Base-by-base conservation (phyloP, 441 rosid species). In the Erodium trifolium region DNA sequence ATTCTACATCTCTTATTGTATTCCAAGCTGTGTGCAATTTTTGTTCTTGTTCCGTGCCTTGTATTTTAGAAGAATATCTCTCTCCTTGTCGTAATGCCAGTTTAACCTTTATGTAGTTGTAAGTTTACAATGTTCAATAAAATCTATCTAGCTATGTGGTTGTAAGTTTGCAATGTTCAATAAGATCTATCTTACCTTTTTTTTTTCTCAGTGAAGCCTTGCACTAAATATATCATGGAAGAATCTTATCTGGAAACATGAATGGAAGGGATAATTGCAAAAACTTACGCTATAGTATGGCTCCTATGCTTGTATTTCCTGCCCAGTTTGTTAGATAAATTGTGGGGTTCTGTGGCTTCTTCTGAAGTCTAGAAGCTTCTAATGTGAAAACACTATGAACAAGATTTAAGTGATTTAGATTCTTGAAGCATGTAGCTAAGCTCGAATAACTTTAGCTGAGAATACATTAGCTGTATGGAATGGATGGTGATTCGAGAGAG, bases 1-100 rank as follows among this genome's bases (percentile, higher is more conserved):
- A 83, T 75, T 77, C 72, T 67, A n/a, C 10, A 64, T 43, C 67
- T 31, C 57, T 49, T 10, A 31, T 5, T 64, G 67, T 64, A 35
- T 64, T 19, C n/a, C 5, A 19, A 19, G 65, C 5, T 60, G 14
- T 64, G 41, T 35, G 17, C 45, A 13, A 5, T 14, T 35, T 64
- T 64, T 64, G 41, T 29, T 14, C 67, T 34, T 64, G 43, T 34
- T 34, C 19, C 11, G 67, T 14, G 45, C 13, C 16, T 34, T 64
- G 67, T 64, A 64, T 34, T 64, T 34, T 64, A 64, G 65, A 60
- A 19, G n/a, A 60, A 23, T 60, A 8, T 60, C n/a, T 23, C 9
- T 19, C 35, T 23, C 31, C 65, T 60, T 27, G 31, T 10, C 31
- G 7, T 60, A 3, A 12, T 60, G n/a, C 11, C 34, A 3, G 34